phyloP scores from a whole-genome alignment of 2,329 filamentous ascomycete genomes.

The Claviceps africana region DNA sequence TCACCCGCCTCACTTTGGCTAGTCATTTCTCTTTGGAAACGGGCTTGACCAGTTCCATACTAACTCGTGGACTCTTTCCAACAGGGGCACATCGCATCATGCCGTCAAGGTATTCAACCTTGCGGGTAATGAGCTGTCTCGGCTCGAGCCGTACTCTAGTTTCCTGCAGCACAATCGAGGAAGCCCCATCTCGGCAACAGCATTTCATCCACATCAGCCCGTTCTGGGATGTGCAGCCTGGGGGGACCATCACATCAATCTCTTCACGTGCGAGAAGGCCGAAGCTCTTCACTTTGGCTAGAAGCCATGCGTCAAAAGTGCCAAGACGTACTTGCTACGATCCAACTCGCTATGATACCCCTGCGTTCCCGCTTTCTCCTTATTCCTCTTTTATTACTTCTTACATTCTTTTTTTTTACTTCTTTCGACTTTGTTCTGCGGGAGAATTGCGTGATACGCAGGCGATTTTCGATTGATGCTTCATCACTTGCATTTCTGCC shows the following conservation, averaged over 20 bases:
- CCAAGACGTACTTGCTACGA: conserved; percentile 1
- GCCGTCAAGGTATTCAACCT: conserved; percentile 88
- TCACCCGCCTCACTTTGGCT: too few relatives aligned
- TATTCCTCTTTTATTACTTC: background rate
- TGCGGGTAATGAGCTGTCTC: conserved; percentile 63
- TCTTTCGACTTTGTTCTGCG: too few relatives aligned
- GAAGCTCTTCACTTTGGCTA: conserved; percentile 20
- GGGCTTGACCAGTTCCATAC: background rate
- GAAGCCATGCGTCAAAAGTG: conserved; percentile 6
- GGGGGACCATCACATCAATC: conserved; percentile 79
- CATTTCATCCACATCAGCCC: conserved; percentile 91
- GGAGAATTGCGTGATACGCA: too few relatives aligned
- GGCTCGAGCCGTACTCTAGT: conserved; percentile 78
- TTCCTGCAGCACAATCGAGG: conserved; percentile 72
- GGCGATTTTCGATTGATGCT: too few relatives aligned
- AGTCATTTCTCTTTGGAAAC: too few relatives aligned
- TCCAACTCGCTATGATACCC: conserved; percentile 3
- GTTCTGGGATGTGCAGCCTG: conserved; percentile 77
- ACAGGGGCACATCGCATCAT: conserved; percentile 74
- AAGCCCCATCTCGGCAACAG: conserved; percentile 72
- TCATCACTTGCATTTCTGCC: too few relatives aligned
- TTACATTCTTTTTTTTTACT: background rate
- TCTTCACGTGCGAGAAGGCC: conserved; percentile 57
- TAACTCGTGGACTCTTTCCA: background rate
- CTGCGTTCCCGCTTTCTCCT: background rate